These are phyloP conservation scores for Westerdykella ornata DNA, from an alignment of 2,329 filamentous ascomycete genomes.

Conservation along the genomic window DNA sequence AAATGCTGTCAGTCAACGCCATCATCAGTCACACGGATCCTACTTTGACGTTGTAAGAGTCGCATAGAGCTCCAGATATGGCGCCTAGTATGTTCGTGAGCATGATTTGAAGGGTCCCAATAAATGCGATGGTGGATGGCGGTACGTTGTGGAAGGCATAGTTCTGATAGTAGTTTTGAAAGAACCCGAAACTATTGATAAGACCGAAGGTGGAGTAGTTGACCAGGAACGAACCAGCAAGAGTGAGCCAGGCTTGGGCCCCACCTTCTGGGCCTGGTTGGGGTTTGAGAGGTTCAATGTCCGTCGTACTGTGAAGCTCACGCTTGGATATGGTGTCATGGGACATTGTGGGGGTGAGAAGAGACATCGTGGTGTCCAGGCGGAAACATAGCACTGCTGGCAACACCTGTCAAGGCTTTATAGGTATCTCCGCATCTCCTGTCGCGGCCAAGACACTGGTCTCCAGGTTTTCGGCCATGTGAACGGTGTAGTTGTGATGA, in stretches of 20 bases:
- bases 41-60: constrained; percentile 53
- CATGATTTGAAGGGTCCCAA: constrained; percentile 39
- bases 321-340: neutral
- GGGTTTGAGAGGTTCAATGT: neutral
- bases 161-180: constrained; percentile 41
- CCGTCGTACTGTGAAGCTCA: neutral
- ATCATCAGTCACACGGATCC: constrained; percentile 13
- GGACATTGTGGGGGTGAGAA: neutral
- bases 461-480: too few relatives aligned
- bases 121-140: constrained; percentile 38
- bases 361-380: neutral
- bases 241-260: constrained; percentile 30
- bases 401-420: too few relatives aligned
- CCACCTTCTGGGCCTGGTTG: constrained; percentile 22
- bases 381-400: too few relatives aligned
- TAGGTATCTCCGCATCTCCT: too few relatives aligned
- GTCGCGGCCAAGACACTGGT: too few relatives aligned
- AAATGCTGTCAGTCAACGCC: constrained; percentile 18
- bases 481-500: too few relatives aligned
- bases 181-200: constrained; percentile 41
- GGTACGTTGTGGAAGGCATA: constrained; percentile 30
- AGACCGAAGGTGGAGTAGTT: constrained; percentile 39
- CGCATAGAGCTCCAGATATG: constrained; percentile 56
- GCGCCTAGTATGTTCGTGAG: constrained; percentile 50
- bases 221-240: constrained; percentile 33